phyloP scores from a whole-genome alignment of 768 basidiomycete genomes.

The Harrya chromipes region DNA sequence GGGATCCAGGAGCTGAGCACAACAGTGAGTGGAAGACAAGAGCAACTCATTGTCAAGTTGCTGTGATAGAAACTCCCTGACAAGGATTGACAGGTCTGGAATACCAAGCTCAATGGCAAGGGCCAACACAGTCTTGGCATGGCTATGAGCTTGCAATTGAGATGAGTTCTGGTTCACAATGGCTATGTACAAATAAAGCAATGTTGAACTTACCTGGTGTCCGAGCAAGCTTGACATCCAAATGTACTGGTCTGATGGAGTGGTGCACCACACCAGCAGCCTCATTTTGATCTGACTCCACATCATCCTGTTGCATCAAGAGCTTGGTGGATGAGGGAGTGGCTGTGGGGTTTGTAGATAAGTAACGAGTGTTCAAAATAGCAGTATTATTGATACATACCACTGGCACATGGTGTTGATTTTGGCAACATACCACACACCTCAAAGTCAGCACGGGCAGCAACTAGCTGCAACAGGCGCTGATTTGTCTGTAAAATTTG shows the following conservation, averaged over 20 bases:
- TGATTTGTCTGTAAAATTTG: conserved; percentile 14
- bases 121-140: neutral
- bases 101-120: neutral
- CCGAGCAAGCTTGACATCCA: neutral
- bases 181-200: neutral
- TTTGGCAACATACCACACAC: neutral
- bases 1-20: neutral
- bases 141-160: neutral
- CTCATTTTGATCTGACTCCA: neutral
- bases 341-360: neutral
- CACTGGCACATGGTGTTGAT: too few species aligned
- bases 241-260: neutral
- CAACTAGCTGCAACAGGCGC: neutral
- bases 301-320: neutral
- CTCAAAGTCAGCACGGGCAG: neutral
- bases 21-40: neutral
- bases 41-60: neutral
- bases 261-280: neutral
- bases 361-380: neutral
- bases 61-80: neutral
- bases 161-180: neutral
- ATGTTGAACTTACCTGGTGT: neutral
- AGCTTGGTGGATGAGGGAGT: neutral
- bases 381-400: neutral
- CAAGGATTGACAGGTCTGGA: neutral